These are phyloP conservation scores for Maudiozyma pseudohumilis DNA, from an alignment of 805 yeast genomes.

Conservation along the genomic window DNA sequence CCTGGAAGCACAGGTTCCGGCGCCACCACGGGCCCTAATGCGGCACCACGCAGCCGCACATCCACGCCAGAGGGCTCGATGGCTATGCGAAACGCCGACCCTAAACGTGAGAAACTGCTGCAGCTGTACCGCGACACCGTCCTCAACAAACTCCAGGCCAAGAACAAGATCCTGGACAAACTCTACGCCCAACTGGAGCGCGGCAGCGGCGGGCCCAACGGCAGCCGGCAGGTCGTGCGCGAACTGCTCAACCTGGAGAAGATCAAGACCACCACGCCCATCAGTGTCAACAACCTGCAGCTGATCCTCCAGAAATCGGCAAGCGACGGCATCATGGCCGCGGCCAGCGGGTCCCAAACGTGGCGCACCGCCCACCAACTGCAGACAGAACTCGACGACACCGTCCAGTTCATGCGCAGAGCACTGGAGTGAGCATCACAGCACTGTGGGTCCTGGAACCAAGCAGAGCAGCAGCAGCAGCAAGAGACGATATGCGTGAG, in stretches of 20 bases:
- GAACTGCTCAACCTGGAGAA: constrained; percentile 13
- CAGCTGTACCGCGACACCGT: constrained; percentile 27
- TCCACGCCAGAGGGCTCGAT: constrained; percentile 3
- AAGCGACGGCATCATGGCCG: constrained; percentile 23
- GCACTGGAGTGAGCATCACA: constrained; percentile 17
- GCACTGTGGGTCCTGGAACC: not conserved
- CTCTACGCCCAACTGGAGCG: constrained; percentile 11
- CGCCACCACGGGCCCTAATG: too few species aligned
- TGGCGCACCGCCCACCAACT: constrained; percentile 23
- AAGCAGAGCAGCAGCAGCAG: not conserved
- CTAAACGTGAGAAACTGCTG: constrained; percentile 23
- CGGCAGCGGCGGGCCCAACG: not conserved
- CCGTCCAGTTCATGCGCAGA: constrained; percentile 29
- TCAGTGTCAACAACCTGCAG: constrained; percentile 26
- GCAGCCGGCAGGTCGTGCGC: constrained; percentile 5
- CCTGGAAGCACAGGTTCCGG: not conserved
- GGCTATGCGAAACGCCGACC: constrained; percentile 12
- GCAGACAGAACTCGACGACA: constrained; percentile 26
- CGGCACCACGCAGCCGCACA: too few species aligned
- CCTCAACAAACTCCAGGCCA: constrained; percentile 24
- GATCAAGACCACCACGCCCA: constrained; percentile 20
- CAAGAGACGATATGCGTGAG: too few species aligned
- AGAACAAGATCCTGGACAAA: constrained; percentile 15
- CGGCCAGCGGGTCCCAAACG: constrained; percentile 13
- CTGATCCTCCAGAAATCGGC: constrained; percentile 24